phyloP scores from a whole-genome alignment of 2,329 filamentous ascomycete species.

The Uncinocarpus reesii region DNA sequence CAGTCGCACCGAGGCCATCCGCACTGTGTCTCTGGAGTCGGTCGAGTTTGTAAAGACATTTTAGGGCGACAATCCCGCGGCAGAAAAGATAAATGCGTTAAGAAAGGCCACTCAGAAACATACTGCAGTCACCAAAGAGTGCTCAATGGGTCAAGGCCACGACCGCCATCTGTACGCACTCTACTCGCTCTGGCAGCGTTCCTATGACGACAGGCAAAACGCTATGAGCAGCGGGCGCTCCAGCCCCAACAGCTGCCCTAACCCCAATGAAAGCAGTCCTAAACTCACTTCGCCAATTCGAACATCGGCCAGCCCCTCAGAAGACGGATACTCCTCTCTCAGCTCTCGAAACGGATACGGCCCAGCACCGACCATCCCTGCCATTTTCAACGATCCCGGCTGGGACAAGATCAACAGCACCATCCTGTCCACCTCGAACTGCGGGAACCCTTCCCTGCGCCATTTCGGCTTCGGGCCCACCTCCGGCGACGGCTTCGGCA shows the following conservation, averaged over 20 bases:
- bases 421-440: conserved; percentile 94
- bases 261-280: conserved; percentile 38
- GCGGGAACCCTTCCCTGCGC: conserved; percentile 84
- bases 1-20: conserved; percentile 86
- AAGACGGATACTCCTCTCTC: conserved; percentile 36
- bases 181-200: conserved; percentile 88
- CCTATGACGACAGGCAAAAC: conserved; percentile 59
- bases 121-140: conserved; percentile 66
- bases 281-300: conserved; percentile 22
- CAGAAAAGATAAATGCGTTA: conserved; percentile 76
- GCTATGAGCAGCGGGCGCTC: conserved; percentile 41
- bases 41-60: conserved; percentile 87
- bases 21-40: conserved; percentile 71
- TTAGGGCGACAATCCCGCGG: conserved; percentile 79
- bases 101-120: conserved; percentile 76
- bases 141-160: conserved; percentile 79
- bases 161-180: conserved; percentile 90
- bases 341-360: conserved; percentile 41
- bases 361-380: conserved; percentile 46
- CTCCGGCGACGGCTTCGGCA: conserved; percentile 86
- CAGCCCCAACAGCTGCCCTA: conserved; percentile 55
- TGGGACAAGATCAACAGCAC: conserved; percentile 96
- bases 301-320: conserved; percentile 34
- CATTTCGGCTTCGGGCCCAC: conserved; percentile 97
- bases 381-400: conserved; percentile 74